phyloP scores from a whole-genome alignment of 169 alveolate genomes.

The Plasmodium sp. region DNA sequence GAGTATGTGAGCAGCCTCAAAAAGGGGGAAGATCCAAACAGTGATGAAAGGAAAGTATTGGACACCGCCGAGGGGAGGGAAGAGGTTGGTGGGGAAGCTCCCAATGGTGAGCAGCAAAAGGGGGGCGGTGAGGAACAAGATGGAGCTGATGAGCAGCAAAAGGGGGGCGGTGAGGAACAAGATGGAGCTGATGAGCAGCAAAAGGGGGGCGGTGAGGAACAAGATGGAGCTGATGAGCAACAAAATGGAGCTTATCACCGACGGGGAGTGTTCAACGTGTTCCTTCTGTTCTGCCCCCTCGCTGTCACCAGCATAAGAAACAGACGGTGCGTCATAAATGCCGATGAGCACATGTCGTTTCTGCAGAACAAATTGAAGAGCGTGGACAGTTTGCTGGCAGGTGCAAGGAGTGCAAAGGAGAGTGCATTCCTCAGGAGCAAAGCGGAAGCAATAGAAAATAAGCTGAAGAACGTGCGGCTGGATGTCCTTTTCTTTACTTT shows the following conservation, averaged over 20 bases:
- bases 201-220: background rate
- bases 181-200: background rate
- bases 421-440: conserved; percentile 2
- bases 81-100: background rate
- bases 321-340: conserved; percentile 47
- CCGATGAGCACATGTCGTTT: conserved; percentile 62
- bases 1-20: conserved; percentile 3
- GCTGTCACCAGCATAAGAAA: conserved; percentile 60
- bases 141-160: no score
- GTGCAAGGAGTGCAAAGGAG: conserved; percentile 12
- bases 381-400: background rate
- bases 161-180: no score
- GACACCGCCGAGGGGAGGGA: background rate
- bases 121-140: no score
- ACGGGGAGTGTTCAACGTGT: background rate
- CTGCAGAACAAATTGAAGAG: conserved; percentile 15
- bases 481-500: conserved; percentile 80
- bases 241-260: background rate
- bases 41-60: background rate
- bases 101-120: background rate
- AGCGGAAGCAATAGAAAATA: conserved; percentile 27
- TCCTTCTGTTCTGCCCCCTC: conserved; percentile 43
- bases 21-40: background rate
- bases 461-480: conserved; percentile 20
- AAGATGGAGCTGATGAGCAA: background rate